Evolutionary conservation across 352 stramenopile species (phyloP).

Genomic region (Hyphochytrium catenoides): DNA sequence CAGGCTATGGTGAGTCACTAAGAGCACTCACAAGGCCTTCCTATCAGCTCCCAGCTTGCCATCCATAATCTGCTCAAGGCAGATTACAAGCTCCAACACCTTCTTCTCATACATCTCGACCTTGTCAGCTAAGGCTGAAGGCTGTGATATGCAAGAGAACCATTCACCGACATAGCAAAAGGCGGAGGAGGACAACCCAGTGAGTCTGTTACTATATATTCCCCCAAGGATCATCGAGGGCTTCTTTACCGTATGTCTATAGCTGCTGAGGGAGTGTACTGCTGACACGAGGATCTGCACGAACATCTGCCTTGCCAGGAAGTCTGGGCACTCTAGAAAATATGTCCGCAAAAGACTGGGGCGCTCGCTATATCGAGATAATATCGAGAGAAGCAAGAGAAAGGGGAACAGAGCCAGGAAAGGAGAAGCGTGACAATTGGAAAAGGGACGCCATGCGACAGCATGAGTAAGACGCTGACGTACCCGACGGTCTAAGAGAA

Average conservation of each 20-base stretch:
- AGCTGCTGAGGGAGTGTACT: slow-evolving; percentile 29
- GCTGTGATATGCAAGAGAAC: slow-evolving; percentile 10
- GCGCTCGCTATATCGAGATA: slow-evolving; percentile 24
- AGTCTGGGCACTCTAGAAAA: slow-evolving; percentile 55
- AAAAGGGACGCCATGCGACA: slow-evolving; percentile 55
- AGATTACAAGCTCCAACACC: too few relatives aligned
- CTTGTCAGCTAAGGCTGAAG: slow-evolving; percentile 30
- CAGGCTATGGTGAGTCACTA: too few relatives aligned
- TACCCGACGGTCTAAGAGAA: slow-evolving; percentile 60
- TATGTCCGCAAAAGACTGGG: slow-evolving; percentile 29
- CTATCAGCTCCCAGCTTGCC: too few relatives aligned
- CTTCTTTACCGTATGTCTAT: slow-evolving; percentile 14
- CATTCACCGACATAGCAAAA: neutral
- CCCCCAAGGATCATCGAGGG: slow-evolving; percentile 11
- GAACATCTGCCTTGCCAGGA: slow-evolving; percentile 56
- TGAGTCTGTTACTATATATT: slow-evolving; percentile 11
- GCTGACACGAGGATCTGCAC: slow-evolving; percentile 44
- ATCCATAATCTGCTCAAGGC: too few relatives aligned
- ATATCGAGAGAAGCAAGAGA: slow-evolving; percentile 36
- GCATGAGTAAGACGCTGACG: slow-evolving; percentile 63
- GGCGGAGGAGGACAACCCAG: neutral
- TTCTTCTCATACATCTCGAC: too few relatives aligned
- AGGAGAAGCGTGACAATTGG: slow-evolving; percentile 36
- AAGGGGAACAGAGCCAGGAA: slow-evolving; percentile 32
- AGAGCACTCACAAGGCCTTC: too few relatives aligned